Base-by-base conservation (phyloP, 495 filamentous ascomycete genomes). In the Penicillium odoratum region DNA sequence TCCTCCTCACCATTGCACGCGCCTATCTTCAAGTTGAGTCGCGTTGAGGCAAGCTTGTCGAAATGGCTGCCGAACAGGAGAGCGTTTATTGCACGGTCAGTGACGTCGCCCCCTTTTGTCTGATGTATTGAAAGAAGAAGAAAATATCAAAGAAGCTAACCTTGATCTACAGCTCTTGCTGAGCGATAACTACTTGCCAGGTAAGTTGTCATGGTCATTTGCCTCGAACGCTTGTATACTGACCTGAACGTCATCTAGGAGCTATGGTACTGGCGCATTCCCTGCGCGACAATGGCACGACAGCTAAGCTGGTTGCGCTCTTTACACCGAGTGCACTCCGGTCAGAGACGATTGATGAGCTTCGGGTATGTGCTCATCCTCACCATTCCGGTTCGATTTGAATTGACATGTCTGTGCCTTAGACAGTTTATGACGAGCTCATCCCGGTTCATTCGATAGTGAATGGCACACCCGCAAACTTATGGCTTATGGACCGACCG, bases 251-350 rank as follows among this genome's bases (percentile, higher is more conserved):
- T 40, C 42, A 54, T 50, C 31, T 71, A 93, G 92, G 94, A 70
- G 93, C 93, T 55, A 85, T 93, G 57, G 93, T 99, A 33, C 84
- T 99, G 57, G 93, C 91, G 53, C 92, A 97, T 78, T 97, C 94
- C 36, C 78, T 99, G 50, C 90, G 90, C 74, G 95, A 98, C 87
- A 88, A 85, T 65, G 90, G 91, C 51, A 91, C 94, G 29, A 86
- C 75, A 53, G 94, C 91, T 76, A 93, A 88, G 76, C 80, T 99
- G 60, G 91, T 89, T 48, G 86, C 88, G 64, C 79, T 98, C 51
- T 85, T 91, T 66, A 96, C 91, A 11, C 79, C 87, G 29, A 91
- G 93, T 60, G 85, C 74, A 30, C 77, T 98, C 51, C 86, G 85
- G 18, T 69, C 81, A 18, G 84, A 83, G 21, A 91, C 90, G 26